Conservation (phyloP, 768 basidiomycete genomes). For the Russula earlei region DNA sequence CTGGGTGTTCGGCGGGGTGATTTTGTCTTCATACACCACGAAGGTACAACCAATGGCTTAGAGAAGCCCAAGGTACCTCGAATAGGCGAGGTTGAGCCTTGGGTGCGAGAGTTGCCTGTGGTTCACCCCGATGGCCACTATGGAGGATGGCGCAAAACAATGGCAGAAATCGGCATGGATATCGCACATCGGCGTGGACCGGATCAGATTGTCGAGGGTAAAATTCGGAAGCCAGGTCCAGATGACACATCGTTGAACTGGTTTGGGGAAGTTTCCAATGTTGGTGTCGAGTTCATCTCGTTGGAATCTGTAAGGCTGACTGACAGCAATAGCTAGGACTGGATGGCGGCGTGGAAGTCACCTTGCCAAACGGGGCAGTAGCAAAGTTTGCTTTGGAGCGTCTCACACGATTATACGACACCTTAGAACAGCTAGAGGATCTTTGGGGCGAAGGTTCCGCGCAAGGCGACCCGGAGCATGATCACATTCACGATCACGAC, state of each 20-base stretch:
- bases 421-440: constrained; percentile 68
- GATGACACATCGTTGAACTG: constrained; percentile 47
- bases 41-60: constrained; percentile 65
- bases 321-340: constrained; percentile 45
- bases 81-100: constrained; percentile 77
- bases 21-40: constrained; percentile 69
- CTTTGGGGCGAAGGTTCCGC: constrained; percentile 42
- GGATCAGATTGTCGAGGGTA: constrained; percentile 29
- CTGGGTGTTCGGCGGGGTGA: constrained; percentile 80
- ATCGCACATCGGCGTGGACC: constrained; percentile 42
- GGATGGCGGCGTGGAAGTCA: constrained; percentile 66
- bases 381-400: constrained; percentile 52
- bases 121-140: constrained; percentile 39
- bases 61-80: constrained; percentile 61
- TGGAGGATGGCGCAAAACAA: constrained; percentile 61
- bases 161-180: constrained; percentile 53
- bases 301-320: background rate
- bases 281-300: constrained; percentile 26
- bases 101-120: constrained; percentile 57
- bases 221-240: constrained; percentile 34
- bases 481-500: constrained; percentile 36
- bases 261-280: constrained; percentile 83
- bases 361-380: constrained; percentile 48
- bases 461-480: constrained; percentile 25
- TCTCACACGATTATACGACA: constrained; percentile 71